Evolutionary conservation across 2,329 filamentous ascomycete genomes (phyloP).

Genomic region (Hypomyces perniciosus): DNA sequence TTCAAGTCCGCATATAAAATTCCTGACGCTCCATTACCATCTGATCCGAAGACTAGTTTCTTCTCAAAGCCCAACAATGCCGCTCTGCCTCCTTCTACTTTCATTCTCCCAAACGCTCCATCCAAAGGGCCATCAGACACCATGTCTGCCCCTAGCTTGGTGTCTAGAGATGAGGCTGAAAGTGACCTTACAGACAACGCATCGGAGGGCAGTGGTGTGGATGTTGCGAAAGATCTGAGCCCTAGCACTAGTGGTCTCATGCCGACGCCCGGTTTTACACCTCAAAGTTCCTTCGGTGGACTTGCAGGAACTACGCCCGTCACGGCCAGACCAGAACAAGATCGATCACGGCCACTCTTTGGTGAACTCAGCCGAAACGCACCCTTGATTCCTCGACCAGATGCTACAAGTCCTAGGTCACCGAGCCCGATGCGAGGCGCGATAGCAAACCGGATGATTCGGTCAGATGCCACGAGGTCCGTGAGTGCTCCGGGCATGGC

Average conservation of each 20-base stretch:
- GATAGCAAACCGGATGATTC: conserved; percentile 43
- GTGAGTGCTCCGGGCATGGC: conserved; percentile 56
- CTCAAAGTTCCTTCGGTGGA: conserved; percentile 53
- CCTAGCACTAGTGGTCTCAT: conserved; percentile 40
- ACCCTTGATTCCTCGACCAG: conserved; percentile 50
- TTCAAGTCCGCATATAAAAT: conserved; percentile 16
- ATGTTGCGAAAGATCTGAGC: conserved; percentile 59
- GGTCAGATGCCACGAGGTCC: conserved; percentile 48
- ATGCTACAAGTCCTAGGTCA: conserved; percentile 56
- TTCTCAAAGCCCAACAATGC: conserved; percentile 29
- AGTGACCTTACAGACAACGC: conserved; percentile 36
- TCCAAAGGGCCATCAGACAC: conserved; percentile 26
- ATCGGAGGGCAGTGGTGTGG: conserved; percentile 56
- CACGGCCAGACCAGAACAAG: conserved; percentile 35
- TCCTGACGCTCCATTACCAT: conserved; percentile 36
- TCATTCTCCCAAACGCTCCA: conserved; percentile 26
- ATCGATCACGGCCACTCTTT: conserved; percentile 43
- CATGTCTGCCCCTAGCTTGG: conserved; percentile 33
- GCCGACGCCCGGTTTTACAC: conserved; percentile 47
- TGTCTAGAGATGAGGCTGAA: conserved; percentile 36
- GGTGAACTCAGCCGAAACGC: conserved; percentile 47
- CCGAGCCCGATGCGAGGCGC: conserved; percentile 63
- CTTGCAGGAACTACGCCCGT: conserved; percentile 33
- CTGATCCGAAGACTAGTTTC: conserved; percentile 30
- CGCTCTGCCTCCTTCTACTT: conserved; percentile 34